Evolutionary conservation across 2,329 filamentous ascomycete species (phyloP), one percentile per base, ranked within the genome.

Genomic region (Thelonectria olida): DNA sequence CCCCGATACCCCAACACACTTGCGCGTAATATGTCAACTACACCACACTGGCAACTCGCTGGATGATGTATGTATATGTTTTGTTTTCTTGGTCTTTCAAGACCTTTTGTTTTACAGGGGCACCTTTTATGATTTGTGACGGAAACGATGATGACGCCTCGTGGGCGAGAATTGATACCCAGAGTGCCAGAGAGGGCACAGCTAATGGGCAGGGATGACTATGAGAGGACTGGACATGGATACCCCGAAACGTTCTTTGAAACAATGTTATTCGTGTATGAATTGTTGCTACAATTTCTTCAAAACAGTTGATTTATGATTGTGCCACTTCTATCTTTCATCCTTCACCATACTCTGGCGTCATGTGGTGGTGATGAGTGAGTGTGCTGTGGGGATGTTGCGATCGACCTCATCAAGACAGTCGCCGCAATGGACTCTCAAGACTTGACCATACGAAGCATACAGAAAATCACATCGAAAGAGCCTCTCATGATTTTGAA

Each of bases 231-330:
- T 36, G 36, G 50, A 51, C 34, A 58, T 58, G 55, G 66, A 69
- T 69, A 69, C 65, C 67, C 67, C 57, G 38, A 57, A 49, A 65
- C 65, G 63, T 61, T 69, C 59, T 49, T 62, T 67, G 25, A 53
- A 38, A 50, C 15, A 44, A 8, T n/a, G 13, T 48, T 15, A 39
- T 51, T 44, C 19, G 48, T 38, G 54, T 42, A 49, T 34, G 15
- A 50, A 56, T 44, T 20, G 15, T 47, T 34, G 15, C 38, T 23
- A 50, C 28, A 25, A 12, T 23, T 27, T 3, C 13, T 38, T 27
- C n/a, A 36, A 31, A 17, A 13, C 19, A 34, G 34, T 44, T 57
- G 17, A 36, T 34, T 34, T n/a, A 34, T 44, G 12, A 22, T 36
- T n/a, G 7, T 51, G 17, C n/a, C n/a, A 44, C 19, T 44, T 44